Evolutionary conservation across 148 eudicot genomes (phyloP), one percentile per base, ranked within the genome.

Genomic region (Limonium bicolor): DNA sequence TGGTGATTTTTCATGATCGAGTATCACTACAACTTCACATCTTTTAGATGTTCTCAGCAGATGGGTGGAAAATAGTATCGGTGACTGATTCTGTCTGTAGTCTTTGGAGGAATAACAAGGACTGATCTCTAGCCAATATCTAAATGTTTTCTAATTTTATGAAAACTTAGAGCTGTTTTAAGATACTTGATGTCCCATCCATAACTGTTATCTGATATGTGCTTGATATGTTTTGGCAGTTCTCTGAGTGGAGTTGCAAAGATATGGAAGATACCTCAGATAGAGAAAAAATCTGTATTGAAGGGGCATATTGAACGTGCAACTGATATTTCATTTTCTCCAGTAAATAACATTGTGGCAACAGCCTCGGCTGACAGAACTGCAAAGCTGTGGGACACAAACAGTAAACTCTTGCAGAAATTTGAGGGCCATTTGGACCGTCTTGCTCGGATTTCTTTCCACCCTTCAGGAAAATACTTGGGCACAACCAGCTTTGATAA

Each of bases 401-500:
- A 84, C 12, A 95, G 97, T 25, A 31, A 69, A 18, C 69, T 68
- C 13, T 45, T 77, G 36, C 77, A 36, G 41, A 78, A 66, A 56
- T 84, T 74, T 51, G 79, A 71, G 55, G 97, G 97, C 41, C 97
- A 90, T 69, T 52, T 90, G 56, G 87, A 80, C 14, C 97, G 97
- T 20, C 76, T 90, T 27, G 95, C 80, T 58, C 87, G 97, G 14
- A 71, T 80, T 59, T 73, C 77, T 27, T 90, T 84, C 49, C 97
- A 90, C 61, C 97, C 97, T 29, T 70, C 87, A 3, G 95, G 95
- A 17, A 90, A 80, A 51, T 80, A 80, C 66, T 60, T 90, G 74
- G 97, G 93, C 27, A 90, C 97, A 9, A 58, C 97, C 39, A 78
- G 97, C 73, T 90, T 70, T 67, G 97, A 90, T 69, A 80, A 84